Evolutionary conservation across 768 basidiomycete genomes (phyloP).

Genomic region (Rhodocollybia butyracea): DNA sequence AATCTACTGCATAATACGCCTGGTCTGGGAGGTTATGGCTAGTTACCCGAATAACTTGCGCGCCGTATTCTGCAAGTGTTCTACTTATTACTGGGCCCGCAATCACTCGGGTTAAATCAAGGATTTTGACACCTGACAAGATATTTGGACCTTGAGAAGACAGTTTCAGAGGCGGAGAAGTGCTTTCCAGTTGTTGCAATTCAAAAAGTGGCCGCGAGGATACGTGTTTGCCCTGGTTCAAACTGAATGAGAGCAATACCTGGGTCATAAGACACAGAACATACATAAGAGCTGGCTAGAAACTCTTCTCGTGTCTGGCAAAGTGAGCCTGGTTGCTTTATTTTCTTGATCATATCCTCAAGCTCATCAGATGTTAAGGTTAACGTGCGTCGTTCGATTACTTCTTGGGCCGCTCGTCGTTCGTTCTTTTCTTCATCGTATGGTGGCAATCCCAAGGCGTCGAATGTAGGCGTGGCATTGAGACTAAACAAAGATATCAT

Average conservation of each 20-base stretch:
- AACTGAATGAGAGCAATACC: neutral
- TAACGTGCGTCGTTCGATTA: neutral
- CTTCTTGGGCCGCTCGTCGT: neutral
- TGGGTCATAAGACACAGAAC: neutral
- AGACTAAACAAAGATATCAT: neutral
- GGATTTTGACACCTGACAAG: constrained; percentile 5
- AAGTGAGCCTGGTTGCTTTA: neutral
- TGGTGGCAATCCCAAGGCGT: neutral
- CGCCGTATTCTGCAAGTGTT: constrained; percentile 7
- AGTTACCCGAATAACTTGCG: neutral
- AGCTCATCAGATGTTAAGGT: neutral
- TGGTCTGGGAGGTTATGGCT: constrained; percentile 5
- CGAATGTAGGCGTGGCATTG: neutral
- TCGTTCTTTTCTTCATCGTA: constrained; percentile 2
- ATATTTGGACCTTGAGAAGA: constrained; percentile 2
- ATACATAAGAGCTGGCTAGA: constrained; percentile 1
- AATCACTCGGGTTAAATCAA: constrained; percentile 6
- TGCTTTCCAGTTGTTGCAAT: neutral
- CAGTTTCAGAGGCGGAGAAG: neutral
- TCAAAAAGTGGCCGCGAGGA: constrained; percentile 5
- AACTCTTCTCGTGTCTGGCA: constrained; percentile 6
- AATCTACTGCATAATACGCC: constrained; percentile 2
- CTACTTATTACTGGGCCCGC: constrained; percentile 4
- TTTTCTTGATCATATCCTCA: neutral
- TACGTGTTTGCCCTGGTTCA: neutral